Conservation (phyloP, 139 green algal species). For the Nannochloris sp. region DNA sequence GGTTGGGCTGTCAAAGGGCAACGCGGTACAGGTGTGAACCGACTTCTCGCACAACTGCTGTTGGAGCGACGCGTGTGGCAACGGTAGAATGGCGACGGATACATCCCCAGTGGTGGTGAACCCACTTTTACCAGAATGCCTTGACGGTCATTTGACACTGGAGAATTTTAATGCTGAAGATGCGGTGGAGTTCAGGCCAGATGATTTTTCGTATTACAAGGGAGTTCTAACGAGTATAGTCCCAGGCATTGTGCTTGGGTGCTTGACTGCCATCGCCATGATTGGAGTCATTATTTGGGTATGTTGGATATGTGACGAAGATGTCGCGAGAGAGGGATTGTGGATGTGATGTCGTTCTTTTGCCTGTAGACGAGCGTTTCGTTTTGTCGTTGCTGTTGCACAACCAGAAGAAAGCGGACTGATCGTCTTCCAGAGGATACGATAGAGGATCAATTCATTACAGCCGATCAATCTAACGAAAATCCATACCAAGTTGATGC, state of each 20-base stretch:
- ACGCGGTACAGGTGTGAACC: neutral
- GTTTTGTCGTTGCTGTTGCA: neutral
- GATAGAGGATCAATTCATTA: neutral
- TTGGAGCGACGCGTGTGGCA: neutral
- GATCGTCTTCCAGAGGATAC: neutral
- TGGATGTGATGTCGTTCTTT: no score
- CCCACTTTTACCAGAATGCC: neutral
- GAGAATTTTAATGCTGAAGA: neutral
- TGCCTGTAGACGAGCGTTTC: neutral
- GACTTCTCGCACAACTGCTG: neutral
- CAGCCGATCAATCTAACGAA: neutral
- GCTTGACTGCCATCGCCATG: slow-evolving; percentile 9
- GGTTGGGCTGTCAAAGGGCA: neutral
- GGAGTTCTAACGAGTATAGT: slow-evolving; percentile 12
- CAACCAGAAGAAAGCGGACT: neutral
- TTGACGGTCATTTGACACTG: neutral
- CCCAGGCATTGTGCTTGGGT: slow-evolving; percentile 20
- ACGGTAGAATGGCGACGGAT: neutral
- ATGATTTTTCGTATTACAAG: neutral
- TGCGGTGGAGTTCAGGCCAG: neutral
- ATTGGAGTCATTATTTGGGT: slow-evolving; percentile 20
- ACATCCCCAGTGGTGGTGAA: slow-evolving; percentile 1
- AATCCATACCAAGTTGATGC: neutral
- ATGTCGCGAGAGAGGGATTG: no score
- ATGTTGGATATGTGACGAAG: neutral